Conservation (phyloP, 2,329 filamentous ascomycete species). For the Myriosclerotinia duriaeana region DNA sequence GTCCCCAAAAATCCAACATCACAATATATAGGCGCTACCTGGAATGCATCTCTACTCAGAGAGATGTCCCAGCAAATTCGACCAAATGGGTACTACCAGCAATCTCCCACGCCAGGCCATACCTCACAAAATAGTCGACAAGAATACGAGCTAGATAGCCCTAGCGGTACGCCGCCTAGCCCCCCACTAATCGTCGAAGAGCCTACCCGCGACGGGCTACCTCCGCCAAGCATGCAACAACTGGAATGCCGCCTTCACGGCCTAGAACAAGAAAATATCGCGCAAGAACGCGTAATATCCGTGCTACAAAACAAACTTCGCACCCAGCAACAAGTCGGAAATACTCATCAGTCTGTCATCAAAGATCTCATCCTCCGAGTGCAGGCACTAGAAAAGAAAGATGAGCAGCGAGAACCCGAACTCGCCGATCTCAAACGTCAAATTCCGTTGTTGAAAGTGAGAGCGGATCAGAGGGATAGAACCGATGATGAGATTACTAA, state of each 20-base stretch:
- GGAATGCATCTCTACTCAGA: not conserved
- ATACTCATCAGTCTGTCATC: conserved; percentile 16
- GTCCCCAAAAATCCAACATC: not conserved
- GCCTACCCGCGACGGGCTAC: not conserved
- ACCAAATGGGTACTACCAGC: not conserved
- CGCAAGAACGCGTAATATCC: conserved; percentile 12
- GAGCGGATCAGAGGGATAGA: not conserved
- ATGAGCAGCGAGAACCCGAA: not conserved
- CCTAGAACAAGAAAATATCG: conserved; percentile 12
- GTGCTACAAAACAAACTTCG: conserved; percentile 9
- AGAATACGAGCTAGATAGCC: not conserved
- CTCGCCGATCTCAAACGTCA: not conserved
- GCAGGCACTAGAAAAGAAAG: conserved; percentile 14
- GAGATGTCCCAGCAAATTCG: not conserved
- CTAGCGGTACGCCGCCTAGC: not conserved
- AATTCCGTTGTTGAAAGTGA: not conserved
- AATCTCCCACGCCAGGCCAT: not conserved
- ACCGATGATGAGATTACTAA: too few species aligned
- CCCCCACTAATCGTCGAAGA: not conserved
- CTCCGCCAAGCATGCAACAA: not conserved
- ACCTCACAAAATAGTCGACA: not conserved
- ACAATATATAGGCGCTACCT: not conserved
- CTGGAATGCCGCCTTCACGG: conserved; percentile 1
- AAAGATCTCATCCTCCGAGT: conserved; percentile 15
- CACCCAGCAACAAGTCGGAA: conserved; percentile 20